A percentile compares a stretch with the other conserved stretches of the same genome.
These are phyloP conservation scores for Allium sativum DNA, from an alignment of 106 monocot genomes.

Conservation along the genomic window DNA sequence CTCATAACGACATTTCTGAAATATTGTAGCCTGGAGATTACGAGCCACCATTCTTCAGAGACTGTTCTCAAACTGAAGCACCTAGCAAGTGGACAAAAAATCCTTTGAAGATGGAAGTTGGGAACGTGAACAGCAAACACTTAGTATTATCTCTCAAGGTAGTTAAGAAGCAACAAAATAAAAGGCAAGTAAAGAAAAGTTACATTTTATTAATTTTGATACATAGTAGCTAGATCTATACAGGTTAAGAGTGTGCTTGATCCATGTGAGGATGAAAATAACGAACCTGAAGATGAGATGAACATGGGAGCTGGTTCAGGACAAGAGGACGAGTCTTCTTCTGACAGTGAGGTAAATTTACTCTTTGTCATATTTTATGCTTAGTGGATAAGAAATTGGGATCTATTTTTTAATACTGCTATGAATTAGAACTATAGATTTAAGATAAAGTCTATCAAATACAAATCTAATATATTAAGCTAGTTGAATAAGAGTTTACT, in stretches of 20 bases:
- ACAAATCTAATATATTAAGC: too few relatives aligned
- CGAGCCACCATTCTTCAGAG: constrained; percentile 91
- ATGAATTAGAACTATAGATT: too few relatives aligned
- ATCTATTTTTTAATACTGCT: neutral
- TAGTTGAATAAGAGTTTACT: too few relatives aligned
- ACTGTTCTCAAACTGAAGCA: constrained; percentile 68
- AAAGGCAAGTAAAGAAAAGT: neutral
- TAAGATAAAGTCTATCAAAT: too few relatives aligned
- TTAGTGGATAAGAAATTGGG: neutral
- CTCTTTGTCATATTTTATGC: neutral
- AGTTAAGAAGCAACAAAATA: neutral
- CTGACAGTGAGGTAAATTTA: constrained; percentile 68
- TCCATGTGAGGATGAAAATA: constrained; percentile 96
- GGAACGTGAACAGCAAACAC: constrained; percentile 96
- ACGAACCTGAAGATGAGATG: constrained; percentile 41
- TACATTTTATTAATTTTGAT: neutral
- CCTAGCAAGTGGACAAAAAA: constrained; percentile 64
- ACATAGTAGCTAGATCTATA: constrained; percentile 4
- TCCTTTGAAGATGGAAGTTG: constrained; percentile 89
- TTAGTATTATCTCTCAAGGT: constrained; percentile 91
- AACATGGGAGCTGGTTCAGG: constrained; percentile 55
- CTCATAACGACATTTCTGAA: neutral
- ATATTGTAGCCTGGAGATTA: constrained; percentile 80
- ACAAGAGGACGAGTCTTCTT: constrained; percentile 49
- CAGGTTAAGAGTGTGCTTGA: constrained; percentile 98